Conservation (phyloP, 2,329 filamentous ascomycete genomes). For the Curvularia eragrostidis region DNA sequence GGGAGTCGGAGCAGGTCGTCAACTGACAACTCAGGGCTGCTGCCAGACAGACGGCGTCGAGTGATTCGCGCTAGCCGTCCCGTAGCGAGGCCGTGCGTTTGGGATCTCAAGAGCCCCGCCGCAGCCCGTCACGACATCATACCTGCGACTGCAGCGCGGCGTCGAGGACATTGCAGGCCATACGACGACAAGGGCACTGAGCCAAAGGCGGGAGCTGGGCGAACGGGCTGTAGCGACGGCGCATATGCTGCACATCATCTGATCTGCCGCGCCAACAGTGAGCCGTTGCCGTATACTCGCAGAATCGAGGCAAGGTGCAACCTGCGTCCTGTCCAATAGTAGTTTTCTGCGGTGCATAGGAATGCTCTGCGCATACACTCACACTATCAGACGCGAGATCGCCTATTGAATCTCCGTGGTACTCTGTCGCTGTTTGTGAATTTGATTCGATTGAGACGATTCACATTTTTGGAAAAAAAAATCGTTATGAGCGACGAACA, state of each 20-base stretch:
- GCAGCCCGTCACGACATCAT: constrained; percentile 16
- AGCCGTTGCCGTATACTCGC: constrained; percentile 17
- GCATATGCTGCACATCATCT: constrained; percentile 1
- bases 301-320: constrained; percentile 2
- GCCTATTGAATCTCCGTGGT: neutral
- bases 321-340: neutral
- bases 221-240: neutral
- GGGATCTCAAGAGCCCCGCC: constrained; percentile 13
- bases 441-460: neutral
- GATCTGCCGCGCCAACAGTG: constrained; percentile 4
- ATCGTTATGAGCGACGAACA: constrained; percentile 21
- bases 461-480: neutral
- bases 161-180: neutral
- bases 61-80: constrained; percentile 28
- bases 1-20: constrained; percentile 26
- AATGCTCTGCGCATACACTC: neutral
- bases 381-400: neutral
- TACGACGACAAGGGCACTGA: neutral
- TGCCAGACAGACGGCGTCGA: constrained; percentile 29
- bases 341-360: neutral
- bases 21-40: constrained; percentile 34
- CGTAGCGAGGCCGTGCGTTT: constrained; percentile 28
- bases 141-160: constrained; percentile 1
- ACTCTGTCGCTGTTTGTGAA: neutral
- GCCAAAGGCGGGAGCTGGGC: neutral